Evolutionary conservation across 345 rosid species (phyloP), one percentile per base, ranked within the genome.

Genomic region (Eucalyptus curtisii): DNA sequence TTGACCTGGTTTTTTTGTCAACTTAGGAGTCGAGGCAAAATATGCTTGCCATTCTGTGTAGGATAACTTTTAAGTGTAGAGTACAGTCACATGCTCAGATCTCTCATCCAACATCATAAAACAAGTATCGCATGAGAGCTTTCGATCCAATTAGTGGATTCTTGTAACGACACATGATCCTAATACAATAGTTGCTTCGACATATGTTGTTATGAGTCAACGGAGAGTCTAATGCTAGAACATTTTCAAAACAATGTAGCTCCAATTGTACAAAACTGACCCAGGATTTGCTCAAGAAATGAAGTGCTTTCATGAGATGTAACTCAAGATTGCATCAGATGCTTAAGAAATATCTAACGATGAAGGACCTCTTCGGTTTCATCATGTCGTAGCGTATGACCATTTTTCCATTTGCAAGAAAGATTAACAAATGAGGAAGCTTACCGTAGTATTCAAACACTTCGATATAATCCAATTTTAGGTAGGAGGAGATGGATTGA

Each of bases 61-160:
- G 2, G 2, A 53, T 22, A 8, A 53, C 5, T 53, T 27, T 53
- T 8, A 53, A 53, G 59, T 8, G 12, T 9, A 22, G 25, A 53
- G 59, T 53, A 27, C 5, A 2, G 59, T 53, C 27, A 53, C 59
- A 53, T 53, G 30, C 1, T 55, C 30, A 55, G 1, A 55, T 55
- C 61, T 55, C 61, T 24, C 61, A 24, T 55, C 27, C 30, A 24
- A 55, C 61, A 24, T 55, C 13, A 55, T 55, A 24, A 55, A 55
- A 55, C 5, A 55, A 22, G 61, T 24, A 25, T 55, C 0, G 0
- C 6, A 0, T 24, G 30, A 55, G 1, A 55, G 61, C 0, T 55
- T 55, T 4, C 30, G 0, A 55, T 24, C 61, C 61, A 10, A 55
- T 55, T 24, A 55, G 0, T 55, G 6, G 30, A 22, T 9, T 27